phyloP scores from a whole-genome alignment of 352 stramenopile genomes.

The Lagenidium sp. region DNA sequence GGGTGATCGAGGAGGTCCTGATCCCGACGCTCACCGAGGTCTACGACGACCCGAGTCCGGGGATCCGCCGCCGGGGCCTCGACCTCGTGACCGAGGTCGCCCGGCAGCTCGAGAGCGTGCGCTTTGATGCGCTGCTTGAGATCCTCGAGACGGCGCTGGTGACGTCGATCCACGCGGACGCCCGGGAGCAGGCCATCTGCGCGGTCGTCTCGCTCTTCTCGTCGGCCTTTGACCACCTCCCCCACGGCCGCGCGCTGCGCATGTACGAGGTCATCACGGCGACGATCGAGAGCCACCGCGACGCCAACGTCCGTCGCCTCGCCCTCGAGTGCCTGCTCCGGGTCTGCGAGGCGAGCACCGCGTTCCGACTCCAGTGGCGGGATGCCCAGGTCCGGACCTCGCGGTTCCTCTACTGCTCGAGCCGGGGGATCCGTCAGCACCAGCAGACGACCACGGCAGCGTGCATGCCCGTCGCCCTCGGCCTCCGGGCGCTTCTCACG shows the following conservation, averaged over 20 bases:
- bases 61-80: slow-evolving; percentile 46
- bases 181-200: slow-evolving; percentile 44
- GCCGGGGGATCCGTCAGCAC: slow-evolving; percentile 23
- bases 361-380: slow-evolving; percentile 62
- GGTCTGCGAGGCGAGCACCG: slow-evolving; percentile 56
- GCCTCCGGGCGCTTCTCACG: slow-evolving; percentile 55
- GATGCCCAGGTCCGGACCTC: slow-evolving; percentile 57
- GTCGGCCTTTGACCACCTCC: slow-evolving; percentile 73
- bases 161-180: slow-evolving; percentile 53
- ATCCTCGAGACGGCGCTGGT: slow-evolving; percentile 64
- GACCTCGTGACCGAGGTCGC: slow-evolving; percentile 63
- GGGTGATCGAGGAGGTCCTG: slow-evolving; percentile 79
- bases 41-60: slow-evolving; percentile 57
- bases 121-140: slow-evolving; percentile 74
- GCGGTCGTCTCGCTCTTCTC: slow-evolving; percentile 70
- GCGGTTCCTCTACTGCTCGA: slow-evolving; percentile 56
- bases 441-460: slow-evolving; percentile 33
- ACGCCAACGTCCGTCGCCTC: slow-evolving; percentile 38
- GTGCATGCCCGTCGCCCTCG: slow-evolving; percentile 50
- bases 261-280: slow-evolving; percentile 78
- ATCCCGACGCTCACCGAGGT: slow-evolving; percentile 54
- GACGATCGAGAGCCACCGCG: slow-evolving; percentile 57
- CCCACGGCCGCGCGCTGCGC: slow-evolving; percentile 45
- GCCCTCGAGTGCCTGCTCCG: slow-evolving; percentile 61
- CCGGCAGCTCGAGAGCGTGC: slow-evolving; percentile 64